Evolutionary conservation across 164 flowering plant species (phyloP), one percentile per base, ranked within the genome.

Genomic region (Liriodendron chinense): DNA sequence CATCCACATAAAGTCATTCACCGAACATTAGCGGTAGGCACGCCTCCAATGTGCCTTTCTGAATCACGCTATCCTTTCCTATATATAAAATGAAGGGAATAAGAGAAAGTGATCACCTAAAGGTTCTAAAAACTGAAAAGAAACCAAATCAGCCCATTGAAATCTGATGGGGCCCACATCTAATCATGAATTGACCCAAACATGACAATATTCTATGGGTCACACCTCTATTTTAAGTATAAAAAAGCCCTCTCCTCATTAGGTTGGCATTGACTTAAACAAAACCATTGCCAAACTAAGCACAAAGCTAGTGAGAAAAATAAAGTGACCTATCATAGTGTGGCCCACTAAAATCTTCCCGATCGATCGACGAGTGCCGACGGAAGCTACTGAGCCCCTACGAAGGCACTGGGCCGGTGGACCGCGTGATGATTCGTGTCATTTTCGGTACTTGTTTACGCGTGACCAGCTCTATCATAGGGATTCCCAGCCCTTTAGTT

Each of bases 391-490:
- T 12, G 13, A 53, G 57, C 18, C 18, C 14, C 57, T 53, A 53
- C 12, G 59, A 53, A 53, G 59, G 59, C n/a, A 26, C 34, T 0
- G 21, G 47, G 69, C 47, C 69, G 48, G 69, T 66, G 69, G 69
- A n/a, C 18, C 47, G 21, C 20, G 1, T 26, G 13, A 66, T 28
- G 7, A 66, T 10, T 66, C 18, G 26, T 66, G 69, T 25, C 43
- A 14, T 66, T 80, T 75, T 80, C 62, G 71, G 43, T 7, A 76
- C 76, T 75, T 70, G 82, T 79, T 57, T 59, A 75, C 88, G 92
- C 89, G 88, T 87, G 88, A 78, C 65, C 65, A 18, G 62, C 75
- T 78, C 77, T 72, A 82, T 83, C 70, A 83, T 79, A 77, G 73
- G 78, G 77, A 73, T 68, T 22, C 26, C 53, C 48, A 69, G 77